Percentiles rank a stretch among this genome's conserved stretches.
These are phyloP conservation scores for Candida vaughaniae DNA, from an alignment of 805 yeast species.

Conservation along the genomic window DNA sequence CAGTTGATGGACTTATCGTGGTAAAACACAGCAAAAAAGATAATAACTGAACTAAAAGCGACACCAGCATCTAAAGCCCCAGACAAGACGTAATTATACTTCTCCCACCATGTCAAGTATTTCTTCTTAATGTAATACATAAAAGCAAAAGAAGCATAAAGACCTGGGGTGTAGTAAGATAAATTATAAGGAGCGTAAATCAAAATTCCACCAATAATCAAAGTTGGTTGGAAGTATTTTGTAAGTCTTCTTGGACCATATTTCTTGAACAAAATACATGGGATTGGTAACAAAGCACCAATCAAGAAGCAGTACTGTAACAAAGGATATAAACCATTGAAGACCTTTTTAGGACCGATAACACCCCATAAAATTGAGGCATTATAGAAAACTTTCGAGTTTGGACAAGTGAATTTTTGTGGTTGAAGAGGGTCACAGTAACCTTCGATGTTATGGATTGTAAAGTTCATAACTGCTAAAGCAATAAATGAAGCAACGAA, in stretches of 20 bases:
- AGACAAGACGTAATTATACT: conserved; percentile 32
- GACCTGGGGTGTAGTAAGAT: conserved; percentile 28
- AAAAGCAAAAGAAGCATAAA: conserved; percentile 24
- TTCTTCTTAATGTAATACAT: conserved; percentile 29
- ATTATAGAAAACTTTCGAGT: conserved; percentile 39
- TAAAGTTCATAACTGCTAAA: conserved; percentile 28
- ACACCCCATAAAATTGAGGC: conserved; percentile 67
- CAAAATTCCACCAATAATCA: conserved; percentile 32
- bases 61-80: conserved; percentile 33
- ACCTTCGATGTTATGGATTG: conserved; percentile 25
- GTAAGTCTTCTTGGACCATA: conserved; percentile 19
- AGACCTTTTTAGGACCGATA: conserved; percentile 48
- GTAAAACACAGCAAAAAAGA: conserved; percentile 38
- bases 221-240: conserved; percentile 33
- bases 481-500: conserved; percentile 23
- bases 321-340: conserved; percentile 31
- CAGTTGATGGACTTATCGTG: conserved; percentile 26
- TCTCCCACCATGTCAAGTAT: conserved; percentile 34
- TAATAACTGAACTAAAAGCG: conserved; percentile 33
- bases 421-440: conserved; percentile 43
- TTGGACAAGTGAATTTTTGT: conserved; percentile 43
- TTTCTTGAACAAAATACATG: conserved; percentile 21
- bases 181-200: conserved; percentile 33
- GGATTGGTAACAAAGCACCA: conserved; percentile 27
- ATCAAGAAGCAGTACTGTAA: conserved; percentile 35